Percentiles rank a stretch among this genome's conserved stretches.
These are phyloP conservation scores for Zangia roseola DNA, from an alignment of 768 basidiomycete genomes.

Conservation along the genomic window DNA sequence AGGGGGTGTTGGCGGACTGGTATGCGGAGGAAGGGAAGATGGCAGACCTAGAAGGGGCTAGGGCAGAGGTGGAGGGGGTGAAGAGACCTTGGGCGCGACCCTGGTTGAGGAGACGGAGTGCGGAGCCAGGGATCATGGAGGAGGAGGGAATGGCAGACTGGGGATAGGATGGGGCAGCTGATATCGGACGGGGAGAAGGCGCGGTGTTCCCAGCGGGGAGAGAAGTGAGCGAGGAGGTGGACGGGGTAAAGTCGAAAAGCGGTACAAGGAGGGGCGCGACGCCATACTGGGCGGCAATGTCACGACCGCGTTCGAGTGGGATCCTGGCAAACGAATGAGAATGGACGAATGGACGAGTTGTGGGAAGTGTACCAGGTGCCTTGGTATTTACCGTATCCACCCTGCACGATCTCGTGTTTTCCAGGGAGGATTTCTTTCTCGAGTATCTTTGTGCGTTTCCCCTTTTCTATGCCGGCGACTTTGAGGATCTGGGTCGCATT, in stretches of 20 bases:
- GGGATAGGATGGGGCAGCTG: constrained; percentile 55
- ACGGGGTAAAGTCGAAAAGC: constrained; percentile 90
- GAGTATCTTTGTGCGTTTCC: constrained; percentile 90
- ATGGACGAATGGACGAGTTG: background rate
- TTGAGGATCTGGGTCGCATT: constrained; percentile 99
- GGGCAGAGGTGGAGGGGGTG: constrained; percentile 75
- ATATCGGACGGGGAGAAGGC: constrained; percentile 61
- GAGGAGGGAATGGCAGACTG: constrained; percentile 67
- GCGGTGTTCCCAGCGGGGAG: constrained; percentile 52
- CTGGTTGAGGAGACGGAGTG: constrained; percentile 79
- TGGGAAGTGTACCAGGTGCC: constrained; percentile 81
- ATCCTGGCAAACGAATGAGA: constrained; percentile 59
- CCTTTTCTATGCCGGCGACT: constrained; percentile 97
- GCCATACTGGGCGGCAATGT: constrained; percentile 89
- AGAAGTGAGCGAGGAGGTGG: constrained; percentile 64
- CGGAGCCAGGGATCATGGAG: constrained; percentile 85
- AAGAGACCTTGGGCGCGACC: constrained; percentile 84
- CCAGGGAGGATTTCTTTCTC: constrained; percentile 97
- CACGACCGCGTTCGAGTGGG: constrained; percentile 89
- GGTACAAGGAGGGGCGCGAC: constrained; percentile 86
- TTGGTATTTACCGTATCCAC: constrained; percentile 98
- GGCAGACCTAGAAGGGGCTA: constrained; percentile 42
- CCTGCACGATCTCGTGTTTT: constrained; percentile 97
- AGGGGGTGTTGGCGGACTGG: constrained; percentile 45
- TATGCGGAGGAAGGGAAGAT: constrained; percentile 57